phyloP scores from a whole-genome alignment of 2,329 filamentous ascomycete genomes.

The Graphium sp. region DNA sequence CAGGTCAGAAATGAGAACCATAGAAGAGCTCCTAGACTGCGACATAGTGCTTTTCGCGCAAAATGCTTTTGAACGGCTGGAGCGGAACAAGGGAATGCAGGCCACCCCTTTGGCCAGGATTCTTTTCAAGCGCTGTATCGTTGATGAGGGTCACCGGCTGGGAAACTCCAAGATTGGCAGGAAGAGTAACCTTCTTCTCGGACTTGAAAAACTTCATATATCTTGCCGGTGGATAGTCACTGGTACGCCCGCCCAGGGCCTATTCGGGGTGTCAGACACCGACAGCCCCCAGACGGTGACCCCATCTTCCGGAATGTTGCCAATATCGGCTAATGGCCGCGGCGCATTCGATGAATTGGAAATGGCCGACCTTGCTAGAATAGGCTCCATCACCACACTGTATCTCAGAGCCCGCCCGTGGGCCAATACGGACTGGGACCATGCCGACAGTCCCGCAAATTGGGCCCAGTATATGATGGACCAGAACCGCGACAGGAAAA shows the following conservation, averaged over 20 bases:
- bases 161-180: conserved; percentile 42
- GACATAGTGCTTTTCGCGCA: conserved; percentile 71
- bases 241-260: conserved; percentile 71
- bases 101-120: conserved; percentile 49
- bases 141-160: conserved; percentile 82
- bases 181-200: conserved; percentile 36
- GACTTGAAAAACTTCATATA: conserved; percentile 37
- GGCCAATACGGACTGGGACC: conserved; percentile 40
- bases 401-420: conserved; percentile 69
- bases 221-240: conserved; percentile 79
- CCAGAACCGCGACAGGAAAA: too few relatives aligned
- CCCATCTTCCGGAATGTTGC: too few relatives aligned
- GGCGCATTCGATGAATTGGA: conserved; percentile 39
- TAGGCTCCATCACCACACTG: conserved; percentile 47
- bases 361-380: conserved; percentile 45
- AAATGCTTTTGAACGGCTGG: conserved; percentile 48
- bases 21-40: conserved; percentile 41
- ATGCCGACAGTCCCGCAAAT: conserved; percentile 40
- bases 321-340: conserved; percentile 20
- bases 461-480: conserved; percentile 58
- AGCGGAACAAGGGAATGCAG: conserved; percentile 13
- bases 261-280: conserved; percentile 46
- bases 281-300: neutral
- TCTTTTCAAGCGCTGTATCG: conserved; percentile 77
- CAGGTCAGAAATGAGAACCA: conserved; percentile 34